Evolutionary conservation across 495 filamentous ascomycete genomes (phyloP).

Genomic region (Penicillium canescens): DNA sequence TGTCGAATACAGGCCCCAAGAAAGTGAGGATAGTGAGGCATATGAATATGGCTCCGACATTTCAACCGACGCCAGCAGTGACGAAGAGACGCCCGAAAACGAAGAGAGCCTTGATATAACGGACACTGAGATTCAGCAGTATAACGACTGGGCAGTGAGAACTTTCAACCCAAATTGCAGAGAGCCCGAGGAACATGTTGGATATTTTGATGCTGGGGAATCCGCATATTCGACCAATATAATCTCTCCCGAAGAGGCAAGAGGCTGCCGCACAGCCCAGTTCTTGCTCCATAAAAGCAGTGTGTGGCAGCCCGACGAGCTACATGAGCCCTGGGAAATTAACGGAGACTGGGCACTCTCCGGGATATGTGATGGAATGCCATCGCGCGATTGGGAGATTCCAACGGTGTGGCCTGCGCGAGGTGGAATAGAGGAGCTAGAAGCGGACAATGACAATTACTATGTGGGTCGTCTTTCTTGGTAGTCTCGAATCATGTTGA

Average conservation of each 20-base stretch:
- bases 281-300: conserved; percentile 23
- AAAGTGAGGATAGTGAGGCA: background rate
- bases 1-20: background rate
- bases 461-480: conserved; percentile 1
- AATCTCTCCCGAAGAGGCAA: conserved; percentile 29
- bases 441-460: conserved; percentile 9
- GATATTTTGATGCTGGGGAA: conserved; percentile 19
- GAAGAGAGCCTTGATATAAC: background rate
- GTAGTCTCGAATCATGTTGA: too few relatives aligned
- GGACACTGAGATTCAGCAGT: background rate
- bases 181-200: background rate
- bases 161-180: background rate
- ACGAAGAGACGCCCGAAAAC: background rate
- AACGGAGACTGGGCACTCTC: conserved; percentile 27
- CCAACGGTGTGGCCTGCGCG: conserved; percentile 9
- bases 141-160: conserved; percentile 4
- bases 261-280: conserved; percentile 29
- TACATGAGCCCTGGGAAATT: conserved; percentile 24
- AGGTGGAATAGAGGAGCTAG: conserved; percentile 7
- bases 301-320: conserved; percentile 13
- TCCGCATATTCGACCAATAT: conserved; percentile 21
- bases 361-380: conserved; percentile 25
- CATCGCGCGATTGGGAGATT: conserved; percentile 12
- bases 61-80: background rate
- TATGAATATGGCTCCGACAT: conserved; percentile 18